phyloP scores from a whole-genome alignment of 148 eudicot species.

The Silene uniflora region DNA sequence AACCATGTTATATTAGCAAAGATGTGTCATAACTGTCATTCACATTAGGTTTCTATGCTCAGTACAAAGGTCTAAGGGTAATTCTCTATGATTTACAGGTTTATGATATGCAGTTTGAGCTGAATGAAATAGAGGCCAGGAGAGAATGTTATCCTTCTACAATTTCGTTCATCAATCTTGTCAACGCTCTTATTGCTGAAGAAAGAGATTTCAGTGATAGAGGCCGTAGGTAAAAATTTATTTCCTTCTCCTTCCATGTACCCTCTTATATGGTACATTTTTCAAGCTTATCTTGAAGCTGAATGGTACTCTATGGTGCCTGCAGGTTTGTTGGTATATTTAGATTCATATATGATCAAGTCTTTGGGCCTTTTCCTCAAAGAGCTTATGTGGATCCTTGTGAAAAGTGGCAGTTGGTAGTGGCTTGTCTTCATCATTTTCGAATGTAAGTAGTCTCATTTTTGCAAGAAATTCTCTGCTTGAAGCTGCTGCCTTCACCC shows the following conservation, averaged over 20 bases:
- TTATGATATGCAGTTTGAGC: constrained; percentile 94
- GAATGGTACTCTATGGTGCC: background rate
- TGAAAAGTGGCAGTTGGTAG: constrained; percentile 95
- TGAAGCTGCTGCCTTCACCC: background rate
- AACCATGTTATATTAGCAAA: background rate
- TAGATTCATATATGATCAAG: constrained; percentile 89
- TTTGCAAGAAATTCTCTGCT: background rate
- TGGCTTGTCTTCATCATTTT: constrained; percentile 91
- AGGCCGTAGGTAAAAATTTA: constrained; percentile 65
- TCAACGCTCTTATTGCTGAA: constrained; percentile 86
- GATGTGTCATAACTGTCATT: background rate
- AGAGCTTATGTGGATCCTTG: constrained; percentile 89
- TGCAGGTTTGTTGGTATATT: constrained; percentile 95
- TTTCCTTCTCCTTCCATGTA: constrained; percentile 11
- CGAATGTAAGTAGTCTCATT: constrained; percentile 52
- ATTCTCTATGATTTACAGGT: constrained; percentile 44
- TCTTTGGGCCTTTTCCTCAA: constrained; percentile 90
- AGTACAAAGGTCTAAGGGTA: background rate
- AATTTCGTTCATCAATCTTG: constrained; percentile 79
- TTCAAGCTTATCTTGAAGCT: constrained; percentile 6
- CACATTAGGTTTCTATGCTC: constrained; percentile 7
- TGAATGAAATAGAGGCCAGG: constrained; percentile 95
- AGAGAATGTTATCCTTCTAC: constrained; percentile 95
- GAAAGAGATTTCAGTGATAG: constrained; percentile 81
- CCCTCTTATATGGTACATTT: constrained; percentile 1